Conservation (phyloP, 1,139 yeast species). For the Ogataea hybrid region DNA sequence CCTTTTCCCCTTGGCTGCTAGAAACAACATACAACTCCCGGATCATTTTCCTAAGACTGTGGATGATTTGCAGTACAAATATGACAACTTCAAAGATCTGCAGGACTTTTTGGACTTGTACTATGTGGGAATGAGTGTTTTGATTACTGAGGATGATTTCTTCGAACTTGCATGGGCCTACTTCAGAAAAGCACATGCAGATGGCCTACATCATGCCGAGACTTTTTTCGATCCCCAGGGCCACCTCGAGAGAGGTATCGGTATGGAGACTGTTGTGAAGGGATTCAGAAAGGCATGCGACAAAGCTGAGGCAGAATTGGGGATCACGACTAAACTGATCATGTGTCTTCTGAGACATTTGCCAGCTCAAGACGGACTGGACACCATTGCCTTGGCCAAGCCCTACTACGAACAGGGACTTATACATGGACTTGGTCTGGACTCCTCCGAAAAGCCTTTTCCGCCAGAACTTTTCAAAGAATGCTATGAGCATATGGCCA, state of each 20-base stretch:
- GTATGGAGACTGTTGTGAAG: slow-evolving; percentile 54
- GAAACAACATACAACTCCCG: slow-evolving; percentile 60
- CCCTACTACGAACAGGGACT: slow-evolving; percentile 51
- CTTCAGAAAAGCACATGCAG: slow-evolving; percentile 55
- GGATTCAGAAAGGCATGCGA: slow-evolving; percentile 67
- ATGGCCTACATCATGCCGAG: slow-evolving; percentile 57
- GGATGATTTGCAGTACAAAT: slow-evolving; percentile 50
- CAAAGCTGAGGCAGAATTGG: slow-evolving; percentile 55
- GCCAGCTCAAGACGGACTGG: slow-evolving; percentile 55
- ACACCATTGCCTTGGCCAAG: slow-evolving; percentile 52
- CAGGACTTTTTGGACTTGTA: slow-evolving; percentile 78
- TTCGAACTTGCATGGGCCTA: slow-evolving; percentile 75
- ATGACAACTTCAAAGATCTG: slow-evolving; percentile 57
- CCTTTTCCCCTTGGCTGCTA: slow-evolving; percentile 60
- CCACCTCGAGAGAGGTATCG: slow-evolving; percentile 65
- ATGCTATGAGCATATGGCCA: slow-evolving; percentile 51
- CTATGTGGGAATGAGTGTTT: slow-evolving; percentile 74
- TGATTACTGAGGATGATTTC: slow-evolving; percentile 64
- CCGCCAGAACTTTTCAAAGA: slow-evolving; percentile 68
- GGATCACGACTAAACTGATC: slow-evolving; percentile 65
- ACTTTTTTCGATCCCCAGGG: slow-evolving; percentile 85
- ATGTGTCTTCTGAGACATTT: slow-evolving; percentile 80
- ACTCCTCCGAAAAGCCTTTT: slow-evolving; percentile 71
- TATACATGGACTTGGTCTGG: slow-evolving; percentile 73
- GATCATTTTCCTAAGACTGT: slow-evolving; percentile 48